Evolutionary conservation across 2,329 filamentous ascomycete genomes (phyloP).

Genomic region (Aspergillus costaricaensis): DNA sequence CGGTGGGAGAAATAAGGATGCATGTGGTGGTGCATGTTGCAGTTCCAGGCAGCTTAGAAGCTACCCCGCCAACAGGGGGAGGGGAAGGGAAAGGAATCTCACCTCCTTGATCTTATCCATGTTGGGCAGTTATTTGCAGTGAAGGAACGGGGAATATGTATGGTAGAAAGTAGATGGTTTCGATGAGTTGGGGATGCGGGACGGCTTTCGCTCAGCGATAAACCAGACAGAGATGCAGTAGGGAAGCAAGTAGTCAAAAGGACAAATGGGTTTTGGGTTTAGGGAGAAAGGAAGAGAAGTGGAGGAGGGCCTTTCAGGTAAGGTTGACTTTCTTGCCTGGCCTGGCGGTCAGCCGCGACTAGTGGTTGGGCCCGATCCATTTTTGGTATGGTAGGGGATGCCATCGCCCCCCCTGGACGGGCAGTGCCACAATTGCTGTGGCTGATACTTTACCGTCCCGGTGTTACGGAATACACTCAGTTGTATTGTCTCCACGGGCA

Average conservation of each 20-base stretch:
- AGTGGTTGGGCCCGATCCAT: slow-evolving; percentile 10
- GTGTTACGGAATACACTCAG: too few relatives aligned
- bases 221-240: slow-evolving; percentile 22
- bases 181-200: neutral
- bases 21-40: slow-evolving; percentile 24
- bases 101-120: slow-evolving; percentile 94
- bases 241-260: slow-evolving; percentile 14
- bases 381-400: slow-evolving; percentile 10
- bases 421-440: too few relatives aligned
- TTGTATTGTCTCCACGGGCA: slow-evolving; percentile 41
- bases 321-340: slow-evolving; percentile 16
- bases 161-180: slow-evolving; percentile 29
- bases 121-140: slow-evolving; percentile 35
- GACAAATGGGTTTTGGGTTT: slow-evolving; percentile 22
- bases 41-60: slow-evolving; percentile 32
- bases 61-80: slow-evolving; percentile 44
- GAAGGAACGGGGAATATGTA: slow-evolving; percentile 25
- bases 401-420: neutral
- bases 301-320: slow-evolving; percentile 21
- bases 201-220: slow-evolving; percentile 44
- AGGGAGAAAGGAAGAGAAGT: slow-evolving; percentile 18
- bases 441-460: too few relatives aligned
- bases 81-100: slow-evolving; percentile 45
- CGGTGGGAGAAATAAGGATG: neutral
- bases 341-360: slow-evolving; percentile 24